Evolutionary conservation across 495 filamentous ascomycete species (phyloP).

Genomic region (Cairneyella variabilis): DNA sequence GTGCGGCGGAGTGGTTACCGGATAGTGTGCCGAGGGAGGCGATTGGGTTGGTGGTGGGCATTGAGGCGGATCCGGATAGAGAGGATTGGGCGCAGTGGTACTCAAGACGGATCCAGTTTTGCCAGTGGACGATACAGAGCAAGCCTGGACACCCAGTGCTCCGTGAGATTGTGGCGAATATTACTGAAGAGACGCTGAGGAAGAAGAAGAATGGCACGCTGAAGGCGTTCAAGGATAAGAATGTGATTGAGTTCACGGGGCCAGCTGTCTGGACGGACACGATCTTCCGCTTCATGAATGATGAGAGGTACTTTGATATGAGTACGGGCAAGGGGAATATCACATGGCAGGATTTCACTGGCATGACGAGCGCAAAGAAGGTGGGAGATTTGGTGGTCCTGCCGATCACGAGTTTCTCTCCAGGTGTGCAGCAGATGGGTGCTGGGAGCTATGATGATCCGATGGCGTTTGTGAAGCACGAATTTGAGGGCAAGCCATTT

Average conservation of each 20-base stretch:
- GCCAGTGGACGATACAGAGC: slow-evolving; percentile 96
- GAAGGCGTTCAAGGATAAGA: slow-evolving; percentile 61
- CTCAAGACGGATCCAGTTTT: slow-evolving; percentile 92
- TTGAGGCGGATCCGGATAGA: slow-evolving; percentile 93
- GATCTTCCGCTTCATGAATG: slow-evolving; percentile 90
- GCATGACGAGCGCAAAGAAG: slow-evolving; percentile 75
- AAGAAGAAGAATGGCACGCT: slow-evolving; percentile 70
- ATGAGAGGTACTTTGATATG: slow-evolving; percentile 85
- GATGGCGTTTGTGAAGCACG: slow-evolving; percentile 97
- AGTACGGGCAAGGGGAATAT: slow-evolving; percentile 64
- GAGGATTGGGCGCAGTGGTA: slow-evolving; percentile 95
- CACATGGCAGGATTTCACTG: slow-evolving; percentile 84
- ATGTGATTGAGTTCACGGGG: slow-evolving; percentile 93
- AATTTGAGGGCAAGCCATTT: slow-evolving; percentile 74
- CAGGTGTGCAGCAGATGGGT: slow-evolving; percentile 89
- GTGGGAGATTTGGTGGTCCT: slow-evolving; percentile 92
- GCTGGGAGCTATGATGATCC: slow-evolving; percentile 88
- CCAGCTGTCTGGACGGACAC: slow-evolving; percentile 93
- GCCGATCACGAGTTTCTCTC: slow-evolving; percentile 96
- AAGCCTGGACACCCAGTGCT: slow-evolving; percentile 94
- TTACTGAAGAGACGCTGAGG: slow-evolving; percentile 76
- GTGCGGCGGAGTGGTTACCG: slow-evolving; percentile 85
- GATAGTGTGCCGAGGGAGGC: slow-evolving; percentile 66
- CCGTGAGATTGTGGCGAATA: slow-evolving; percentile 78
- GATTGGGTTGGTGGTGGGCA: slow-evolving; percentile 85